phyloP scores from a whole-genome alignment of 306 rosid genomes.

The Cercis canadensis region DNA sequence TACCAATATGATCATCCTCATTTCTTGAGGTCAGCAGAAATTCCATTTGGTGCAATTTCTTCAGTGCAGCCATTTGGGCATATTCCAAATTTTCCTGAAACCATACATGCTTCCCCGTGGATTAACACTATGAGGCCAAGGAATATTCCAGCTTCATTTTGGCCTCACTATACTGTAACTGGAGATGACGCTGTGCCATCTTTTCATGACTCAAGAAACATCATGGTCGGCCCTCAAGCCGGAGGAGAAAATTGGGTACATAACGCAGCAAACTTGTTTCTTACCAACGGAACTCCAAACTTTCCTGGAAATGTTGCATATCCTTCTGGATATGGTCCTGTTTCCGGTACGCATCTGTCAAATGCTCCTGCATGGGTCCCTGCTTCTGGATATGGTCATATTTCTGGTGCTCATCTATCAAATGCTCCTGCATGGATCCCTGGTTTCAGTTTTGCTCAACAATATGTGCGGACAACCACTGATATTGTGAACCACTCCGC shows the following conservation, averaged over 20 bases:
- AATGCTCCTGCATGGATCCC: slow-evolving; percentile 18
- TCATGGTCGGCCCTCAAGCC: slow-evolving; percentile 7
- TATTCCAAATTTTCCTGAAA: not conserved
- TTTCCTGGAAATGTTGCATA: slow-evolving; percentile 6
- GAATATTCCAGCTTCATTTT: not conserved
- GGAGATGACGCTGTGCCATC: slow-evolving; percentile 14
- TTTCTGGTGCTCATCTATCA: slow-evolving; percentile 4
- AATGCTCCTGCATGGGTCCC: too few relatives aligned
- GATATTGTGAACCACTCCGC: not conserved
- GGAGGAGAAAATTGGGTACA: slow-evolving; percentile 8
- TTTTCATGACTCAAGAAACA: not conserved
- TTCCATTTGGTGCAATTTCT: not conserved
- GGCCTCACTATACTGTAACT: not conserved
- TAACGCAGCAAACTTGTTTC: not conserved
- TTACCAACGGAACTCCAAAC: too few relatives aligned
- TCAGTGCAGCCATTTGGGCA: not conserved
- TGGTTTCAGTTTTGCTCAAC: not conserved
- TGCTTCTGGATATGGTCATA: not conserved
- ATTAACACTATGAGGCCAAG: not conserved
- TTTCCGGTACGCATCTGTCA: too few relatives aligned
- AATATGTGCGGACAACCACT: not conserved
- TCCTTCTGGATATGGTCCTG: not conserved
- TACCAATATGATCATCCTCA: not conserved
- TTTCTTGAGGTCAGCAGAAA: not conserved
- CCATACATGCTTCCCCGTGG: slow-evolving; percentile 6